Evolutionary conservation across 1,284 basidiomycete genomes (phyloP), one percentile per base, ranked within the genome.

Genomic region (Flammula alnicola): DNA sequence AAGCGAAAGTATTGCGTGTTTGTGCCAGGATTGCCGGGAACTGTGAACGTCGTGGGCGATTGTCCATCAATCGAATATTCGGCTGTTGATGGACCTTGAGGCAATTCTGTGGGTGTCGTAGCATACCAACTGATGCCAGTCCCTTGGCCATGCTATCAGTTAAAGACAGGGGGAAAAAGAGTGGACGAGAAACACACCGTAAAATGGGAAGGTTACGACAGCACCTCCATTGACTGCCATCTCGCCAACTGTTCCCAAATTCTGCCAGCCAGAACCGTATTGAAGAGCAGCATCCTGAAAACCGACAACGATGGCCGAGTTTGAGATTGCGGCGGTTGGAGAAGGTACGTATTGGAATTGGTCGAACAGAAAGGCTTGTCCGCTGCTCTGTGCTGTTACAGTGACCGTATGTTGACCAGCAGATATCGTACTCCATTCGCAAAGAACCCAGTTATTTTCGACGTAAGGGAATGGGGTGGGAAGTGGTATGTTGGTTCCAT

Each of bases 391-490:
- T 14, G 47, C 54, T 5, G 31, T 52, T 4, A 58, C 47, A 5
- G 51, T 49, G 22, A 56, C 26, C 9, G 47, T 52, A 32, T 58
- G 57, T 14, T 37, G 39, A 26, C 54, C 57, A 4, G 40, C 22
- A 2, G 39, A n/a, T 1, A 49, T 20, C 5, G 31, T 47, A 11
- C 16, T 14, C 41, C 57, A 58, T 32, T 16, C 12, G 32, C 57
- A 58, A 8, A 58, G 49, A 31, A 36, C 36, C 49, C 54, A 58
- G 17, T 58, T 53, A 23, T 58, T 53, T 30, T 55, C 52, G 0
- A 46, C 44, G 12, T 47, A 58, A 4, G 40, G 27, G 14, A 55
- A 52, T 26, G 49, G 44, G 7, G 32, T 35, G 27, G 25, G 14
- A 16, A 47, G 14, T 20, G 44, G 19, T 27, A 59, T 51, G 10